Conservation (phyloP, 1,139 yeast species). For the Saccharomycopsis phalli region DNA sequence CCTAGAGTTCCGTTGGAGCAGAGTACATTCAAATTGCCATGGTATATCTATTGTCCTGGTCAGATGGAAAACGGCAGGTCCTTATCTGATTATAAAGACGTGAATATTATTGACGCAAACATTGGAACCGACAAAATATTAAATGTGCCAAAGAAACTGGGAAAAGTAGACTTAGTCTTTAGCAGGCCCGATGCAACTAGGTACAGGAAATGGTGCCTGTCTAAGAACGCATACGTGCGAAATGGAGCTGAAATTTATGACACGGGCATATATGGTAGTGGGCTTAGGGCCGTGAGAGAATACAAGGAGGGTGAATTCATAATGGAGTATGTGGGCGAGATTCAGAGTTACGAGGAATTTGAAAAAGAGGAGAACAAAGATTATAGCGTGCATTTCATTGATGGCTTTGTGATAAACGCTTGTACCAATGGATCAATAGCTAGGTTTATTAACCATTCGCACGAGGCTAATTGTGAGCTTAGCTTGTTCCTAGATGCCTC, state of each 20-base stretch:
- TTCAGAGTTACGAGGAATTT: constrained; percentile 14
- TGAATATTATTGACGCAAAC: not conserved
- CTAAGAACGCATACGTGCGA: not conserved
- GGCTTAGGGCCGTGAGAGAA: constrained; percentile 14
- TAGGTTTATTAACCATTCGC: constrained; percentile 16
- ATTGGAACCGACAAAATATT: constrained; percentile 1
- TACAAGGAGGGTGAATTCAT: constrained; percentile 9
- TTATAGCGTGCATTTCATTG: constrained; percentile 15
- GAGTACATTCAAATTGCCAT: constrained; percentile 8
- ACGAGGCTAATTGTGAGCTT: constrained; percentile 9
- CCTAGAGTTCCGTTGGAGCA: not conserved
- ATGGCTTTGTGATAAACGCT: constrained; percentile 16
- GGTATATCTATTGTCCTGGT: constrained; percentile 7
- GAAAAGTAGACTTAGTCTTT: not conserved
- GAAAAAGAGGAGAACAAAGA: constrained; percentile 4
- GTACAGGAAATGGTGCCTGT: not conserved
- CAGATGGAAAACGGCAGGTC: constrained; percentile 1
- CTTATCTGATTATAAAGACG: not conserved
- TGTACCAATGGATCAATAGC: constrained; percentile 16
- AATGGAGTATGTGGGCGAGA: constrained; percentile 16
- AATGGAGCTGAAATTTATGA: constrained; percentile 14
- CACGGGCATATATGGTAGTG: constrained; percentile 11
- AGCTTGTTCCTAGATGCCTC: constrained; percentile 7
- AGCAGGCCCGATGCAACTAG: not conserved
- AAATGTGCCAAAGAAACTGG: constrained; percentile 2